Evolutionary conservation across 2,329 filamentous ascomycete species (phyloP).

Genomic region (Pestalotiopsis sp.): DNA sequence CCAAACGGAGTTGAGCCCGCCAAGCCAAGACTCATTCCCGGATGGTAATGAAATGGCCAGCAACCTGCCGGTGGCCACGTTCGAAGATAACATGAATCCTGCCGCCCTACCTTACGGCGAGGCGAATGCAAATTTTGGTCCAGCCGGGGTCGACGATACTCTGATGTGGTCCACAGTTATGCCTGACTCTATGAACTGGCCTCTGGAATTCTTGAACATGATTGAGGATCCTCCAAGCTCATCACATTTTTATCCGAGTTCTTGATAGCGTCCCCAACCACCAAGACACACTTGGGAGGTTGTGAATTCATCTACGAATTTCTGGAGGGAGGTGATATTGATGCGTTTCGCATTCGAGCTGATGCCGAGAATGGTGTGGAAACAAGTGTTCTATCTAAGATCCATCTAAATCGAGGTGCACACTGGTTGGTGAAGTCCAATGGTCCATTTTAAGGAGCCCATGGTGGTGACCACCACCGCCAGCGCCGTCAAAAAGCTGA

Average conservation of each 20-base stretch:
- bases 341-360: too few species aligned
- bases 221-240: neutral
- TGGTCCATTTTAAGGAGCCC: neutral
- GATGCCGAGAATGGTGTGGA: too few species aligned
- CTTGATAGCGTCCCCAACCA: neutral
- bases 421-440: neutral
- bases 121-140: neutral
- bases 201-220: neutral
- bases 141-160: neutral
- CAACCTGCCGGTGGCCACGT: neutral
- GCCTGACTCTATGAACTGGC: constrained; percentile 4
- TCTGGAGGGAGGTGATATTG: too few species aligned
- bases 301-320: too few species aligned
- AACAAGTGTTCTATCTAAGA: too few species aligned
- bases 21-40: neutral
- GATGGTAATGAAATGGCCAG: neutral
- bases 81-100: neutral
- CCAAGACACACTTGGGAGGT: too few species aligned
- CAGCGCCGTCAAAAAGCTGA: neutral
- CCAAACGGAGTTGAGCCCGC: too few species aligned
- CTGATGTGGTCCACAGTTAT: neutral
- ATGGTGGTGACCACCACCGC: neutral
- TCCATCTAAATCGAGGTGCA: neutral
- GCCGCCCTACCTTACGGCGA: neutral
- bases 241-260: neutral